Conservation (phyloP, 495 filamentous ascomycete species). For the Penicillium fimorum region DNA sequence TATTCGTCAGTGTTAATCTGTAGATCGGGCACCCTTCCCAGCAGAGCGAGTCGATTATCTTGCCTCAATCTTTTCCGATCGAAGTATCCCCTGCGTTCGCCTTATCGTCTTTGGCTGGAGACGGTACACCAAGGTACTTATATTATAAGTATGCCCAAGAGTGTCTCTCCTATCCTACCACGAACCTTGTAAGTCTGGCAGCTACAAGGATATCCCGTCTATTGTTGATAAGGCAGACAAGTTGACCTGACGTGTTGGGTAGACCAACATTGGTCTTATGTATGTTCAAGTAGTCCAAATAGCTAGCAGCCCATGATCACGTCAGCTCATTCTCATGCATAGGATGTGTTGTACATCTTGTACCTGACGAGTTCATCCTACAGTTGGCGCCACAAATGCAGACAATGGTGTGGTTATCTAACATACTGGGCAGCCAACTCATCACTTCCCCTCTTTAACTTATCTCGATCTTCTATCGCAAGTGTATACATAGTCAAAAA, state of each 20-base stretch:
- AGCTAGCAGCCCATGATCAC: neutral
- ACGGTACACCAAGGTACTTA: neutral
- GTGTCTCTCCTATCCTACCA: neutral
- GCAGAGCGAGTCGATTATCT: neutral
- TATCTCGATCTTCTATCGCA: neutral
- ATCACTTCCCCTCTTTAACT: slow-evolving; percentile 1
- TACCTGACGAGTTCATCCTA: slow-evolving; percentile 8
- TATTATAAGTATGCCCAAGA: neutral
- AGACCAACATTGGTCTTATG: slow-evolving; percentile 5
- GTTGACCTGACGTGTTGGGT: slow-evolving; percentile 1
- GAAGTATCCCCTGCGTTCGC: slow-evolving; percentile 3
- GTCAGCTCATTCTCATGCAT: slow-evolving; percentile 11
- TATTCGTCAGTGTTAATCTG: neutral
- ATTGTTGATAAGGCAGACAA: neutral
- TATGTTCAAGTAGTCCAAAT: slow-evolving; percentile 3
- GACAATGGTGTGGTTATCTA: neutral
- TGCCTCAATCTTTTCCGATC: slow-evolving; percentile 4
- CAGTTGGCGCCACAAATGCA: neutral
- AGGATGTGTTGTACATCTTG: slow-evolving; percentile 12
- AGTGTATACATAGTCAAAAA: neutral
- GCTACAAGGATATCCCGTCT: neutral
- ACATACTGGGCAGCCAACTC: slow-evolving; percentile 7
- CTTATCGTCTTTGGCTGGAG: neutral
- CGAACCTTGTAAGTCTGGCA: neutral
- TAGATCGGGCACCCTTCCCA: slow-evolving; percentile 1